A percentile compares a stretch with the other conserved stretches of the same genome.
Evolutionary conservation across 2,329 filamentous ascomycete genomes (phyloP).

Genomic region (Aspergillus sp.): DNA sequence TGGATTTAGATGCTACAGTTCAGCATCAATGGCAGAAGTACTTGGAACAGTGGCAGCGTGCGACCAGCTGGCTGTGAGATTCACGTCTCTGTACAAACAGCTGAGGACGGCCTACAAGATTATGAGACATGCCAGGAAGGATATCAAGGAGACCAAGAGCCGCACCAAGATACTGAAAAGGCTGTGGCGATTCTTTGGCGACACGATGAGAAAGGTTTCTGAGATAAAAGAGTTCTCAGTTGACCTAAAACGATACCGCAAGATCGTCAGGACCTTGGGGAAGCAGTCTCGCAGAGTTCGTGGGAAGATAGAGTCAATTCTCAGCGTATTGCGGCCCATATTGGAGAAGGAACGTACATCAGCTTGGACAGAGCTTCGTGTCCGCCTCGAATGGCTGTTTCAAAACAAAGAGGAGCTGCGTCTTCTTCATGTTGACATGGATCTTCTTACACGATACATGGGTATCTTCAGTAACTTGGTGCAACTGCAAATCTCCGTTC

Average conservation of each 20-base stretch:
- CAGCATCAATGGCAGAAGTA: background rate
- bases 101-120: background rate
- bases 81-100: background rate
- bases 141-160: background rate
- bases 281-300: accelerated
- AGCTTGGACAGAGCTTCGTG: background rate
- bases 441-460: background rate
- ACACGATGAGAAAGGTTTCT: background rate
- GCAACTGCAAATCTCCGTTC: background rate
- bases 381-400: background rate
- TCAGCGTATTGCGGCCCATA: background rate
- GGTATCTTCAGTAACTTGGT: background rate
- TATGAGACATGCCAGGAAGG: background rate
- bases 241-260: background rate
- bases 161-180: background rate
- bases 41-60: background rate
- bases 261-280: background rate
- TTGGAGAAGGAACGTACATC: background rate
- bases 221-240: background rate
- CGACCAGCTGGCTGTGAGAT: background rate
- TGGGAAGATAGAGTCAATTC: background rate
- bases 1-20: too few relatives aligned
- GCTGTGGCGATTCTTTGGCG: background rate
- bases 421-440: background rate
- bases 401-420: background rate